Evolutionary conservation across 306 rosid species (phyloP), one percentile per base, ranked within the genome.

Genomic region (Echinosophora koreensis): DNA sequence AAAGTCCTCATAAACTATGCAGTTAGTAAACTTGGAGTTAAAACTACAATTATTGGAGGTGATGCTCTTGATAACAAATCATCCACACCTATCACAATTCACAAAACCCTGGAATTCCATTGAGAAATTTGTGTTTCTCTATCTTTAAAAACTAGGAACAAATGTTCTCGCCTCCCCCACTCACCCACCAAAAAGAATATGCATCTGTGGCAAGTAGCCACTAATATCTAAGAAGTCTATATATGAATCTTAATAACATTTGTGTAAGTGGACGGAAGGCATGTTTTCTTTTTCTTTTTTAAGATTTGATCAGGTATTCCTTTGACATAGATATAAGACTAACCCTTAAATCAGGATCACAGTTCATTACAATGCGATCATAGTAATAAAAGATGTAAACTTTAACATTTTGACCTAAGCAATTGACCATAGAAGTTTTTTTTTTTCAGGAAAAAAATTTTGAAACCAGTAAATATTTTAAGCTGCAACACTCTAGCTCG

Each of bases 21-120:
- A 22, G 77, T 35, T 75, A 55, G 71, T 61, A 59, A 75, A 69
- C 52, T 76, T 67, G 82, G 55, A 46, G 70, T 8, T 47, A 78
- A 41, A 39, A 64, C 46, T 15, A 52, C 34, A 35, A 66, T 70
- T 47, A 42, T 69, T 42, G 27, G 18, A 65, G 44, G 60, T 66
- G 6, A 41, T 55, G 41, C 14, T 47, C 55, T 16, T 28, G 57
- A 71, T 60, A 28, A 6, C 56, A 32, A 52, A 8, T 72, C 18
- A 30, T 3, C 37, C 65, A 30, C 34, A 71, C 55, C 76, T 61
- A 56, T 32, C 54, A 30, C 32, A 30, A 30, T 30, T 30, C 32
- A 17, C 16, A 57, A 16, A 10, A 30, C 70, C 41, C 3, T 41
- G 13, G n/a, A 10, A 38, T 76, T 76, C 8, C 18, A 9, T 17